Evolutionary conservation across 2,329 filamentous ascomycete genomes (phyloP).

Genomic region (Ciborinia camelliae): DNA sequence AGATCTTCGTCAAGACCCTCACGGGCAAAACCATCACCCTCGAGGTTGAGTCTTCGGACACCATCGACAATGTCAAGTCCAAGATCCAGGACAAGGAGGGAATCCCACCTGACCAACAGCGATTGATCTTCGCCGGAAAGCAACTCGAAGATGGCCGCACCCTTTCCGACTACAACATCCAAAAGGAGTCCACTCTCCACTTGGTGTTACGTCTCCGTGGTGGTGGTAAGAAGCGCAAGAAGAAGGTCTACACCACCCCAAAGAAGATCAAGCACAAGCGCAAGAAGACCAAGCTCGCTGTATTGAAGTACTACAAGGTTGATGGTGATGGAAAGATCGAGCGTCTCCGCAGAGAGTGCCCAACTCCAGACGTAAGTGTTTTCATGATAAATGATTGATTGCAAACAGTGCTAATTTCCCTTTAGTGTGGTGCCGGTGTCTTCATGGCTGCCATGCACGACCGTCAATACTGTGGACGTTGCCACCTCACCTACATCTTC

Average conservation of each 20-base stretch:
- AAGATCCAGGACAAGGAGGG: slow-evolving; percentile 99
- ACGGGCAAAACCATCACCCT: slow-evolving; percentile 99
- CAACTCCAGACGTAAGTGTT: slow-evolving; percentile 73
- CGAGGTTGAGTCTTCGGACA: slow-evolving; percentile 99
- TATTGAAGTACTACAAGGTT: slow-evolving; percentile 99
- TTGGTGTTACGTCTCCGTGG: slow-evolving; percentile 96
- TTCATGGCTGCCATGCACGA: slow-evolving; percentile 99
- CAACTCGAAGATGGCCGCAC: slow-evolving; percentile 99
- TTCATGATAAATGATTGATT: neutral
- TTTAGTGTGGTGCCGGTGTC: slow-evolving; percentile 95
- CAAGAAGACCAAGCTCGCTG: slow-evolving; percentile 99
- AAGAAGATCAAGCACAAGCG: slow-evolving; percentile 99
- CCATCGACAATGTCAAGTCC: slow-evolving; percentile 99
- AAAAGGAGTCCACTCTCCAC: slow-evolving; percentile 99
- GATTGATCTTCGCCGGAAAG: slow-evolving; percentile 99
- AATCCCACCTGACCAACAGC: slow-evolving; percentile 98
- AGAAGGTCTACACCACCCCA: slow-evolving; percentile 99
- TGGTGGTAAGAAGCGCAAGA: slow-evolving; percentile 99
- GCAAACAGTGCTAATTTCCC: slow-evolving; percentile 38
- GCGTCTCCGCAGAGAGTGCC: slow-evolving; percentile 97
- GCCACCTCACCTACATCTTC: slow-evolving; percentile 71
- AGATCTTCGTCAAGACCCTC: slow-evolving; percentile 66
- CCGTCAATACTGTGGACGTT: slow-evolving; percentile 71
- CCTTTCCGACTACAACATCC: slow-evolving; percentile 99
- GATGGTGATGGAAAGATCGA: slow-evolving; percentile 99